Percentiles rank a stretch among this genome's conserved stretches.
Conservation (phyloP, 495 filamentous ascomycete genomes). For the Lichenothelia convexa region DNA sequence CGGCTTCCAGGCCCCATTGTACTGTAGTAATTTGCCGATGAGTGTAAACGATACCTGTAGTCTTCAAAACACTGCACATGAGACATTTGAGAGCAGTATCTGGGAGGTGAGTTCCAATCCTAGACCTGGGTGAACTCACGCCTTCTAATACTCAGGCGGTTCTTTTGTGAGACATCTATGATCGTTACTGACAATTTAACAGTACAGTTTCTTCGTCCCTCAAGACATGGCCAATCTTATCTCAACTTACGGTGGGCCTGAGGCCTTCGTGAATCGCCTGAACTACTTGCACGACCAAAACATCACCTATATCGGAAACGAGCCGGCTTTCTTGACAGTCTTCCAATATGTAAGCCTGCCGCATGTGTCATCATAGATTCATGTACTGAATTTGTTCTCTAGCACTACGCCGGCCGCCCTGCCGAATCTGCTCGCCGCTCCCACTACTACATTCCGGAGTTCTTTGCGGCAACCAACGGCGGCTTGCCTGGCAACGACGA, state of each 20-base stretch:
- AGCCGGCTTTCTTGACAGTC: conserved; percentile 24
- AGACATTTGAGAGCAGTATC: too few relatives aligned
- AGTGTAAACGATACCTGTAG: too few relatives aligned
- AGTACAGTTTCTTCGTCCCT: conserved; percentile 42
- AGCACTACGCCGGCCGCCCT: conserved; percentile 27
- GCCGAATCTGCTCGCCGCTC: conserved; percentile 19
- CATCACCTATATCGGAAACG: conserved; percentile 25
- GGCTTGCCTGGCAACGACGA: conserved; percentile 25
- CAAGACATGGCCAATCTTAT: conserved; percentile 24
- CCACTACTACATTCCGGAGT: conserved; percentile 24
- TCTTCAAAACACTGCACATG: too few relatives aligned
- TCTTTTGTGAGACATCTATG: too few relatives aligned
- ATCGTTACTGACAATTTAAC: too few relatives aligned
- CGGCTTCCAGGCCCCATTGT: conserved; percentile 21
- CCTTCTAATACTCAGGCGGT: too few relatives aligned
- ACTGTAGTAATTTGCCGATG: too few relatives aligned
- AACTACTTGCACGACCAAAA: conserved; percentile 22
- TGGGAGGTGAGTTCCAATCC: too few relatives aligned
- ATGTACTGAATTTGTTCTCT: too few relatives aligned
- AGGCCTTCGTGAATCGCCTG: conserved; percentile 20
- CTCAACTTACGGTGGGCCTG: conserved; percentile 18
- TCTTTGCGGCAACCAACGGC: conserved; percentile 16
- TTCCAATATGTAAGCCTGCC: too few relatives aligned
- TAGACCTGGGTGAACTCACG: too few relatives aligned
- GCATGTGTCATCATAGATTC: too few relatives aligned